Percentiles rank a stretch among this genome's conserved stretches.
Conservation (phyloP, 2,329 filamentous ascomycete genomes). For the Cladophialophora exuberans region DNA sequence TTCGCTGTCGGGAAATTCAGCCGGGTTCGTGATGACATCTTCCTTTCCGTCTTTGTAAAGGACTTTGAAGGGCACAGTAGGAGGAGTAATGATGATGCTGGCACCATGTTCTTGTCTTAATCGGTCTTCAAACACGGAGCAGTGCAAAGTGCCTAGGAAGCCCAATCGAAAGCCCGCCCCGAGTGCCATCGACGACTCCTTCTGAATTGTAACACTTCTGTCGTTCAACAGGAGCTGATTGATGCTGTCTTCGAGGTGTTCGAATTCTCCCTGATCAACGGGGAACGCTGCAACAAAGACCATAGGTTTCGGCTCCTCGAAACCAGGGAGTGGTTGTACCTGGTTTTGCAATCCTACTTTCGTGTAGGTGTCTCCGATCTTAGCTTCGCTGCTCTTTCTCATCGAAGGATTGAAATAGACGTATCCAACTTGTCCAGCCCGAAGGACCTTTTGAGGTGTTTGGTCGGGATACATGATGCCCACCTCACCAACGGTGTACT, state of each 20-base stretch:
- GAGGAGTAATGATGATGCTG: conserved; percentile 94
- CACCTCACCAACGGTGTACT: conserved; percentile 93
- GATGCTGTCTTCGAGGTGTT: conserved; percentile 89
- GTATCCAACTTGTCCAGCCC: conserved; percentile 94
- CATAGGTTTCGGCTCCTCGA: conserved; percentile 98
- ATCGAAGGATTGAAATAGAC: conserved; percentile 98
- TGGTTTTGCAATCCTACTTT: conserved; percentile 73
- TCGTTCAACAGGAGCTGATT: conserved; percentile 93
- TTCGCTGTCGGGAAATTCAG: conserved; percentile 80
- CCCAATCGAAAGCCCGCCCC: conserved; percentile 93
- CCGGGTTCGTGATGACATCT: conserved; percentile 79
- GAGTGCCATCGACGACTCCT: conserved; percentile 90
- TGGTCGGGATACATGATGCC: conserved; percentile 94
- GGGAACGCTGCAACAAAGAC: conserved; percentile 98
- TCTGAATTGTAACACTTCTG: conserved; percentile 88
- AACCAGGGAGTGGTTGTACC: conserved; percentile 84
- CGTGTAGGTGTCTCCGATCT: conserved; percentile 94
- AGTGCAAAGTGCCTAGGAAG: conserved; percentile 94
- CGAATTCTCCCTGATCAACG: conserved; percentile 85
- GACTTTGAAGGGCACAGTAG: conserved; percentile 89
- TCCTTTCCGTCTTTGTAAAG: conserved; percentile 77
- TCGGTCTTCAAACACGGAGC: conserved; percentile 98
- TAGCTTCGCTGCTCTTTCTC: conserved; percentile 94
- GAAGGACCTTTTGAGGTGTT: conserved; percentile 75
- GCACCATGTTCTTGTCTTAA: conserved; percentile 91